Evolutionary conservation across 2,329 filamentous ascomycete genomes (phyloP), one percentile per base, ranked within the genome.

Genomic region (Aspergillus sp.): DNA sequence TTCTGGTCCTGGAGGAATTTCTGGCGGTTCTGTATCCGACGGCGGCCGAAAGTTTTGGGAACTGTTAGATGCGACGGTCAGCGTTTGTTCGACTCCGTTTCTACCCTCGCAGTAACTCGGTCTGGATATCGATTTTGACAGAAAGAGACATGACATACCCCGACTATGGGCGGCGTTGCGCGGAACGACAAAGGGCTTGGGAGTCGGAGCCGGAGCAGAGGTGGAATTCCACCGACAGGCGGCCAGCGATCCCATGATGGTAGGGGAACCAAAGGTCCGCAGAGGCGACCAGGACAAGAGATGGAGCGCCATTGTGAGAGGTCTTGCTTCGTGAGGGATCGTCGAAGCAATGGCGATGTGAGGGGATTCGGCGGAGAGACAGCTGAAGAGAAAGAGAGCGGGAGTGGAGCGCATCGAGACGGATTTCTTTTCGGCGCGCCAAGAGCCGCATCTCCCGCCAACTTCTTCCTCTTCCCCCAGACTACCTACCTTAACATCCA

Each of bases 1-100:
- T 65, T 69, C 53, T 73, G 68, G 30, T 73, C 66, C 54, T 71
- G 65, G 17, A 73, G 57, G 45, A 71, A 65, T 54, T 57, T 63
- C 43, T 64, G 52, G 51, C 70, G 68, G 56, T 65, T 68, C 4
- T 63, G 64, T 52, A 64, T 49, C 30, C 60, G 61, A 52, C 66
- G 65, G 33, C 60, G 61, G 44, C 56, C 57, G 40, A 56, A 50
- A 10, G 58, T 45, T 59, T 55, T 63, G 45, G 59, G 50, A 38
- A 42, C 60, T 67, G 46, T 48, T 33, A 24, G 44, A 43, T 16
- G 9, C 5, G 41, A 53, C 33, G 53, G 46, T 51, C 41, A 51
- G n/a, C 16, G 38, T 13, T 16, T 41, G 40, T 13, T 42, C 14
- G 8, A 9, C 26, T 11, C 10, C 8, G 26, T 30, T 30, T 30